A percentile compares a stretch with the other conserved stretches of the same genome.
These are phyloP conservation scores for Phanerochaete carnosa DNA, from an alignment of 768 basidiomycete genomes.

Conservation along the genomic window DNA sequence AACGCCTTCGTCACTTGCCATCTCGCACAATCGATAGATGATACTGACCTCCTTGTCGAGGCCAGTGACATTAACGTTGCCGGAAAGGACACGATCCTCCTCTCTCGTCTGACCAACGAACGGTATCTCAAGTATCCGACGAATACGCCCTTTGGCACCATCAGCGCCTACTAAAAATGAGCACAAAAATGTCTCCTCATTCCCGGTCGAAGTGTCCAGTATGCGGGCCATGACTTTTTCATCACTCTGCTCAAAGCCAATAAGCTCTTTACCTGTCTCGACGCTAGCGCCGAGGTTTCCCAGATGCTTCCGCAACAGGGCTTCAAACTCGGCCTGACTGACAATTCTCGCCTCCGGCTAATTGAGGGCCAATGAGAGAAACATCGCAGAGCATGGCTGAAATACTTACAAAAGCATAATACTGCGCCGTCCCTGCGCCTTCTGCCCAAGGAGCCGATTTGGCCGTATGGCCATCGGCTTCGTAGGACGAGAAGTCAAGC, in stretches of 20 bases:
- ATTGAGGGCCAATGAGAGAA: background rate
- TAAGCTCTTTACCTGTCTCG: conserved; percentile 34
- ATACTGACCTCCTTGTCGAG: conserved; percentile 26
- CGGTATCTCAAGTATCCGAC: conserved; percentile 37
- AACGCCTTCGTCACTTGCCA: too few species aligned
- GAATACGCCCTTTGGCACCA: conserved; percentile 34
- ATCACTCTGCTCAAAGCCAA: conserved; percentile 29
- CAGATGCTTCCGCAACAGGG: conserved; percentile 29
- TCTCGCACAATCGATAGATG: background rate
- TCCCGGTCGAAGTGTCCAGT: conserved; percentile 9
- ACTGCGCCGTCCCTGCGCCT: conserved; percentile 3
- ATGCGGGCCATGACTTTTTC: conserved; percentile 30
- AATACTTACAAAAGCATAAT: conserved; percentile 16
- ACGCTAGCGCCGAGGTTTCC: conserved; percentile 26
- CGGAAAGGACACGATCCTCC: conserved; percentile 26
- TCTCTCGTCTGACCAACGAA: conserved; percentile 40
- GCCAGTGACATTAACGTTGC: conserved; percentile 36
- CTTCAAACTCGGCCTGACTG: conserved; percentile 23
- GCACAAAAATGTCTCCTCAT: conserved; percentile 25
- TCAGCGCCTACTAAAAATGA: conserved; percentile 40
- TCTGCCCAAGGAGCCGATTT: conserved; percentile 7
- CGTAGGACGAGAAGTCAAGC: conserved; percentile 11
- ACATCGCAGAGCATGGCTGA: background rate
- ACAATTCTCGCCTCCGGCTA: conserved; percentile 1
- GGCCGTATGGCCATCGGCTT: conserved; percentile 15